A percentile compares a stretch with the other conserved stretches of the same genome.
Evolutionary conservation across 1,284 basidiomycete species (phyloP).

Genomic region (Coriolopsis trogii): DNA sequence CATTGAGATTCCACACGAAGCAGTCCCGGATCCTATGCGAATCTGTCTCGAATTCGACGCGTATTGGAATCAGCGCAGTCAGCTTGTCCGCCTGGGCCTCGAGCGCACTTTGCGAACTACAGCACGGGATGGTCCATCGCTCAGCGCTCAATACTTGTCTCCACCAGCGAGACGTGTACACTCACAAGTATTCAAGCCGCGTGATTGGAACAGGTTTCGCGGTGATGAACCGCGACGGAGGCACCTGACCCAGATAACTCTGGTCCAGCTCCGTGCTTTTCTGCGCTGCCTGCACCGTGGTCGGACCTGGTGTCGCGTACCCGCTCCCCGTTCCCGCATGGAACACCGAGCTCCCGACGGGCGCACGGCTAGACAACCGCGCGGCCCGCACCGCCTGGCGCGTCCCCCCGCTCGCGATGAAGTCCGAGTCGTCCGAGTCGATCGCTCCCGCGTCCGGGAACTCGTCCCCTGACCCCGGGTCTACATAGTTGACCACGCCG

Average conservation of each 20-base stretch:
- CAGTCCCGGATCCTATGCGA: slow-evolving; percentile 91
- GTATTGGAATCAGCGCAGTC: slow-evolving; percentile 85
- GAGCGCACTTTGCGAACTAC: slow-evolving; percentile 68
- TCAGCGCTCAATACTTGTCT: background rate
- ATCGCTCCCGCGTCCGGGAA: slow-evolving; percentile 77
- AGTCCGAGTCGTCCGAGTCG: slow-evolving; percentile 77
- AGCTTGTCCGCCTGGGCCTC: slow-evolving; percentile 65
- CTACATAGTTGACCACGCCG: slow-evolving; percentile 84
- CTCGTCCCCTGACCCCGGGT: slow-evolving; percentile 83
- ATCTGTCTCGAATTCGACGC: slow-evolving; percentile 93
- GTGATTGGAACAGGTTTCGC: slow-evolving; percentile 61
- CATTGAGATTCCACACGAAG: slow-evolving; percentile 96
- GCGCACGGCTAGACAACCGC: slow-evolving; percentile 40
- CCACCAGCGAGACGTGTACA: slow-evolving; percentile 8
- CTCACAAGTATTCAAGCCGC: slow-evolving; percentile 55
- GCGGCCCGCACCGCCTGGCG: slow-evolving; percentile 44
- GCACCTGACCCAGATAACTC: slow-evolving; percentile 87
- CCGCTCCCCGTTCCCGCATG: slow-evolving; percentile 26
- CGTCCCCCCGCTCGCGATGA: slow-evolving; percentile 53
- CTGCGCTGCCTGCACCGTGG: slow-evolving; percentile 22
- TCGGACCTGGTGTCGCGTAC: slow-evolving; percentile 1
- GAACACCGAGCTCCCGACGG: slow-evolving; percentile 40
- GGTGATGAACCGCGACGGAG: slow-evolving; percentile 80
- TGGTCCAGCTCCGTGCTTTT: slow-evolving; percentile 68
- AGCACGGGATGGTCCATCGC: background rate